Evolutionary conservation across 164 flowering plant genomes (phyloP), one percentile per base, ranked within the genome.

Genomic region (Protea cynaroides): DNA sequence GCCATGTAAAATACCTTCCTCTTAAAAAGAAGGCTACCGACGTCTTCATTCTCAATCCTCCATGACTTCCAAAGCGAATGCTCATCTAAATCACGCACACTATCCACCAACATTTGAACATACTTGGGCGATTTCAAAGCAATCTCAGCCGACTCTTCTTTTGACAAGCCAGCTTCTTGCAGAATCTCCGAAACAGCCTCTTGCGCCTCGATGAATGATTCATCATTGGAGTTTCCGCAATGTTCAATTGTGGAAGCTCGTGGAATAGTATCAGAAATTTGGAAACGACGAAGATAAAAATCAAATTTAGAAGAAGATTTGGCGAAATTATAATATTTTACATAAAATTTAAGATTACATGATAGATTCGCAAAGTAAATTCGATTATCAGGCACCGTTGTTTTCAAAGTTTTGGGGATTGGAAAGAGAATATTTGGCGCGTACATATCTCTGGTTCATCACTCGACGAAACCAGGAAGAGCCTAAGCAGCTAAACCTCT

Each of bases 61-160:
- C 81, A 80, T 5, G 79, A 65, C 18, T 63, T 58, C 90, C 86
- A 86, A 7, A 85, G 62, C 21, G 78, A 65, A 47, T 69, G 73
- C 66, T 85, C 93, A 24, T 92, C 95, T 77, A 92, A 76, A 4
- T 90, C 98, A 23, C 62, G 64, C 36, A 88, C 92, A n/a, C 82
- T 58, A 12, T 86, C 92, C 2, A 81, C 61, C 52, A 92, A 57
- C 90, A 85, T 85, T 63, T 65, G 62, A 58, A 78, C 72, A 60
- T 88, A 92, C 13, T 70, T 77, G 4, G 95, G 96, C 15, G 79
- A 84, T 38, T 78, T 82, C 51, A 56, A 57, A 2, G 84, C 82
- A 12, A 90, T 79, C 36, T 71, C 62, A 1, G 22, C 2, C 3
- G 93, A 58, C 29, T 84, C 86, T 54, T 72, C 81, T 7, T 62